These are phyloP conservation scores for Hericium alpestre DNA, from an alignment of 768 basidiomycete genomes.

Conservation along the genomic window DNA sequence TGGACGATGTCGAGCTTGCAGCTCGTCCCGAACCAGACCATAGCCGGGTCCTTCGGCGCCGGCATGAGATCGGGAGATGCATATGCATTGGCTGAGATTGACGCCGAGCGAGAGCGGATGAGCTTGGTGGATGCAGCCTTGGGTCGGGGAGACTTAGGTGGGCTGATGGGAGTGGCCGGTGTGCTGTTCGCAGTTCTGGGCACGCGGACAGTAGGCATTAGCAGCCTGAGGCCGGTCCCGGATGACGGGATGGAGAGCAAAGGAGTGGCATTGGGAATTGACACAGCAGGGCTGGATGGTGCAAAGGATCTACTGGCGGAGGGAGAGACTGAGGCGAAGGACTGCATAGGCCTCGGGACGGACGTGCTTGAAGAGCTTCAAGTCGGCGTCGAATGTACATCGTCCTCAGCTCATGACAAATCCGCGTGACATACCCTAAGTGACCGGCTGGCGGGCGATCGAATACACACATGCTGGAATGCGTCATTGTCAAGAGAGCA, in stretches of 20 bases:
- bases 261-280: neutral
- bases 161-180: neutral
- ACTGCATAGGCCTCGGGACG: neutral
- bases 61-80: neutral
- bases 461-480: no score
- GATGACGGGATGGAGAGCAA: neutral
- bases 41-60: constrained; percentile 1
- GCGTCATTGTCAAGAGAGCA: no score
- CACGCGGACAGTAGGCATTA: constrained; percentile 12
- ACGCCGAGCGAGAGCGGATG: constrained; percentile 7
- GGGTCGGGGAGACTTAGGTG: constrained; percentile 6
- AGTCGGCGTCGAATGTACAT: no score
- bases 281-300: neutral
- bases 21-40: constrained; percentile 34
- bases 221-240: constrained; percentile 2
- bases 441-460: no score
- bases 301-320: neutral
- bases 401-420: no score
- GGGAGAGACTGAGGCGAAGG: neutral
- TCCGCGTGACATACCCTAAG: no score
- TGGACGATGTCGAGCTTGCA: constrained; percentile 40
- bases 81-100: constrained; percentile 2
- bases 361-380: neutral
- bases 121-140: constrained; percentile 5
- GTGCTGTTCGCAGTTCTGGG: neutral